Evolutionary conservation across 805 yeast species (phyloP).

Genomic region (Danielozyma ontarioensis): DNA sequence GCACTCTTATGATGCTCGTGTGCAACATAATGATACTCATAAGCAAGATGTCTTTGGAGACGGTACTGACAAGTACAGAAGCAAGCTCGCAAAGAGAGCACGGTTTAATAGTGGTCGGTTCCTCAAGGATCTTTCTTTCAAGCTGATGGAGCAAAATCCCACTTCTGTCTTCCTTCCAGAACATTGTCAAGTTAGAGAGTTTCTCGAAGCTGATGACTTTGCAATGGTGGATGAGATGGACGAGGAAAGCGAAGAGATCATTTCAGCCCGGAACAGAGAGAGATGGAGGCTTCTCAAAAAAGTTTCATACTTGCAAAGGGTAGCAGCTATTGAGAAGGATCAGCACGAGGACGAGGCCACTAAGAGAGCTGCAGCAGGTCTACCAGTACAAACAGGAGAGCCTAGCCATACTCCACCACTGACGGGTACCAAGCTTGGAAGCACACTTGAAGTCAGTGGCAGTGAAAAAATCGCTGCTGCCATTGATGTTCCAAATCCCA

Average conservation of each 20-base stretch:
- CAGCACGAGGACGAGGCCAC: constrained; percentile 34
- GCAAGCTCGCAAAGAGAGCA: constrained; percentile 41
- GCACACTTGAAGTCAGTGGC: no score
- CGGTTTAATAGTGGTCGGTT: constrained; percentile 51
- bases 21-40: constrained; percentile 63
- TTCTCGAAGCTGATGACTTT: constrained; percentile 44
- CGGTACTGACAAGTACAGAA: constrained; percentile 63
- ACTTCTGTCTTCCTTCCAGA: constrained; percentile 46
- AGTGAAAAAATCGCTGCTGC: constrained; percentile 2
- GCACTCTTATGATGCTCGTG: constrained; percentile 76
- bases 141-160: constrained; percentile 35
- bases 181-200: constrained; percentile 50
- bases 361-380: constrained; percentile 31
- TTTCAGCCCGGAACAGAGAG: constrained; percentile 44
- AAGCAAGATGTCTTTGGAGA: constrained; percentile 69
- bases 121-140: constrained; percentile 51
- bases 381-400: no score
- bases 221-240: constrained; percentile 30
- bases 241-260: constrained; percentile 33
- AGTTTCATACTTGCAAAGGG: constrained; percentile 63
- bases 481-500: constrained; percentile 4
- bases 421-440: no score
- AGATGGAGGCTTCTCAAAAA: constrained; percentile 71
- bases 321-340: constrained; percentile 47
- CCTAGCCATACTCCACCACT: no score